Conservation (phyloP, 2,329 filamentous ascomycete species). For the Arthrobotrys entomopaga region DNA sequence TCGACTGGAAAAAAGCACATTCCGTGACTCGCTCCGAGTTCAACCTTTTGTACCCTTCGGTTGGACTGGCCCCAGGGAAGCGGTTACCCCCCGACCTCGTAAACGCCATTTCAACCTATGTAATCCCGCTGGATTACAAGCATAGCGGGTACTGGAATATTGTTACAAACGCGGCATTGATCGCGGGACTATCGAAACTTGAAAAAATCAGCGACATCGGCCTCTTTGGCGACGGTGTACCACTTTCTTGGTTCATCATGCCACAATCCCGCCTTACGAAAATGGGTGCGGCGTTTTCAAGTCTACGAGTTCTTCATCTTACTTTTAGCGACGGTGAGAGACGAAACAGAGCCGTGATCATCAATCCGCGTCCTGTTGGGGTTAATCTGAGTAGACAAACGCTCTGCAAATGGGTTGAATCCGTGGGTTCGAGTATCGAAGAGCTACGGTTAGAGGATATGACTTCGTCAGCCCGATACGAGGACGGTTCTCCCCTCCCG, state of each 20-base stretch:
- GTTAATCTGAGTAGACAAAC: conserved; percentile 1
- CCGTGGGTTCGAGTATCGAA: conserved; percentile 20
- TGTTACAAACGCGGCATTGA: conserved; percentile 23
- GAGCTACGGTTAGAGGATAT: conserved; percentile 36
- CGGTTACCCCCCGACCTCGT: conserved; percentile 18
- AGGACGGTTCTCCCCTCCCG: conserved; percentile 30
- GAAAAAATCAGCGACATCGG: conserved; percentile 41
- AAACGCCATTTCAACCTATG: conserved; percentile 29
- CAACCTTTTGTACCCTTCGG: conserved; percentile 21
- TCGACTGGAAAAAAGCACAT: conserved; percentile 34
- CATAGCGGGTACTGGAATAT: conserved; percentile 42
- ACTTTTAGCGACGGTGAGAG: conserved; percentile 21
- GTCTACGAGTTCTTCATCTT: conserved; percentile 20
- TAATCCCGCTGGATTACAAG: conserved; percentile 37
- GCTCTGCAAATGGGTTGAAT: conserved; percentile 39
- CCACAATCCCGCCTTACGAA: conserved; percentile 11
- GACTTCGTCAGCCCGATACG: conserved; percentile 18
- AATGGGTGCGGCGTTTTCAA: conserved; percentile 21
- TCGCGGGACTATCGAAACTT: conserved; percentile 12
- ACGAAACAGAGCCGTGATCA: background rate
- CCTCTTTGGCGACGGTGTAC: conserved; percentile 26
- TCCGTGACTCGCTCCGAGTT: conserved; percentile 35
- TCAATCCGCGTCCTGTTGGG: background rate
- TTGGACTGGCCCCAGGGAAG: conserved; percentile 20
- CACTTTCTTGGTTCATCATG: conserved; percentile 34